Evolutionary conservation across 257 asterid genomes (phyloP), one percentile per base, ranked within the genome.

Genomic region (Forsythia viridissima): DNA sequence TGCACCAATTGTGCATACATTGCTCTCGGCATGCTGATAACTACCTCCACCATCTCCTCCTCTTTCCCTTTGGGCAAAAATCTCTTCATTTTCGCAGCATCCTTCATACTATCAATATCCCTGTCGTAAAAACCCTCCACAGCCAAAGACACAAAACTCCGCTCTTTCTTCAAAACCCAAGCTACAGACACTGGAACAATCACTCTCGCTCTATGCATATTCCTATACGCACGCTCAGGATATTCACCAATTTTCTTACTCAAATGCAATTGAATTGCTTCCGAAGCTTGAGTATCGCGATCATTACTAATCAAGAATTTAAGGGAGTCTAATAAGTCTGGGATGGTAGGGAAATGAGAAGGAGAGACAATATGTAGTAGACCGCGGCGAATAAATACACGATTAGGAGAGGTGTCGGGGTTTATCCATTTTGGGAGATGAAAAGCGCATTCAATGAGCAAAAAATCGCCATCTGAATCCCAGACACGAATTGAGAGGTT

Each of bases 1-100:
- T 90, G 96, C 81, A 89, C 89, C 88, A 95, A 79, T 79, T 95
- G 99, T 4, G 98, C 98, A 65, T 92, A 95, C 99, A 93, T 93
- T 0, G 99, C 96, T 89, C 93, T 93, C 4, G 97, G 88, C 98
- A 95, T 93, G 77, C 88, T 89, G 76, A 91, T 92, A 43, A 84
- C 74, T 82, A 88, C 92, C 77, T 71, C 88, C 81, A 92, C 97
- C 84, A 95, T 79, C 88, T 89, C 96, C 84, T 93, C 96, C 76
- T 57, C 86, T 71, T 84, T 92, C 40, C 96, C 94, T 78, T 57
- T 80, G 4, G 90, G 89, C 52, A 93, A 70, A 82, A 95, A 90
- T 86, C 80, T 91, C 90, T 88, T 96, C 98, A 93, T 89, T 74
- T 70, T 91, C 7, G 92, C 89, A 2, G 97, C 98, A 65, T 70